A percentile compares a stretch with the other conserved stretches of the same genome.
phyloP scores from a whole-genome alignment of 2,329 filamentous ascomycete genomes.

The Paecilomyces variotii region DNA sequence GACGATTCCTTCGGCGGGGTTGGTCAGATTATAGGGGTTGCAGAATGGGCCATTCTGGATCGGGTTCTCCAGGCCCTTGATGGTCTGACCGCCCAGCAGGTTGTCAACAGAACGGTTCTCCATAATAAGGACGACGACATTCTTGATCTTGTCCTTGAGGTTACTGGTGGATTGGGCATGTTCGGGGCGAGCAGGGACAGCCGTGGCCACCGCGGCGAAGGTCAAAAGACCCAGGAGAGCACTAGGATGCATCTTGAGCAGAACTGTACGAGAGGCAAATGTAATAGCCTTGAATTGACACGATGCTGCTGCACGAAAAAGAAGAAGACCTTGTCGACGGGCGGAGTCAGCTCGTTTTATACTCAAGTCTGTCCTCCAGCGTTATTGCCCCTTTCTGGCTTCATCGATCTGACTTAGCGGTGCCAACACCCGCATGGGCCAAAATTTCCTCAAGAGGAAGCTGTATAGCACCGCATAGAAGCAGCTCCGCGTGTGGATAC shows the following conservation, averaged over 20 bases:
- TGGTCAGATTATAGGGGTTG: conserved; percentile 32
- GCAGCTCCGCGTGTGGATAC: neutral
- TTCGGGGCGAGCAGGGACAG: conserved; percentile 5
- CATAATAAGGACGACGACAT: conserved; percentile 41
- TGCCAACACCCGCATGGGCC: neutral
- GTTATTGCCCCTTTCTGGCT: neutral
- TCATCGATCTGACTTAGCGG: neutral
- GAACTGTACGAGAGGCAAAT: neutral
- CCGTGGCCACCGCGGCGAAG: neutral
- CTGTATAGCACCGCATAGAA: neutral
- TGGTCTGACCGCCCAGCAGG: conserved; percentile 33
- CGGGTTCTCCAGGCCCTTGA: conserved; percentile 29
- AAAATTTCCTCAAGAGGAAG: neutral
- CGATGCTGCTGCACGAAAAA: neutral
- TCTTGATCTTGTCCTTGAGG: conserved; percentile 35
- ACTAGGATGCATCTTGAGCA: conserved; percentile 1
- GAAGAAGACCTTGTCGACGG: neutral
- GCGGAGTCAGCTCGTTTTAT: neutral
- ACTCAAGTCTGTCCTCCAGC: neutral
- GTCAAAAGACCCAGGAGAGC: conserved; percentile 1
- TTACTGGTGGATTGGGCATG: conserved; percentile 1
- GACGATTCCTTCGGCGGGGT: conserved; percentile 13
- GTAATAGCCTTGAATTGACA: neutral
- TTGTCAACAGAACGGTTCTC: conserved; percentile 37
- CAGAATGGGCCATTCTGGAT: conserved; percentile 26